Evolutionary conservation across 495 filamentous ascomycete species (phyloP).

Genomic region (Platismatia glauca): DNA sequence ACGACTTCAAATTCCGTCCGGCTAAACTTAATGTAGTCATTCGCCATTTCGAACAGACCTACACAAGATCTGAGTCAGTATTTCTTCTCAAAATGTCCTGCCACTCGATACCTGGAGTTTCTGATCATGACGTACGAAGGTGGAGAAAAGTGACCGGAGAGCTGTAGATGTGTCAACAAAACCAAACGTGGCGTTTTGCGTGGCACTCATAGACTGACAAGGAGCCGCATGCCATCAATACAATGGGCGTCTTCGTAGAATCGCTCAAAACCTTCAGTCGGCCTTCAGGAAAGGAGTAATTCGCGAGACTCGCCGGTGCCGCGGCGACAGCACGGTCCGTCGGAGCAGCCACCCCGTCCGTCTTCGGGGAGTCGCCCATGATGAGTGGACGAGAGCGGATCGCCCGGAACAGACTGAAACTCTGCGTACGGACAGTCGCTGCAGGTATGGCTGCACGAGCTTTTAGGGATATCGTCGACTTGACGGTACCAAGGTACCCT

Average conservation of each 20-base stretch:
- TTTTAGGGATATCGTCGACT: not conserved
- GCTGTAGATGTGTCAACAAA: not conserved
- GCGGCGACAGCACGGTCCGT: conserved; percentile 13
- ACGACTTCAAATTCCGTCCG: conserved; percentile 28
- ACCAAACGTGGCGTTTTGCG: conserved; percentile 47
- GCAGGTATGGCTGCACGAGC: not conserved
- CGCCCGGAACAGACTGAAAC: not conserved
- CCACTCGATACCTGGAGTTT: not conserved
- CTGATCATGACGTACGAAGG: not conserved
- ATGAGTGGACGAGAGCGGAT: not conserved
- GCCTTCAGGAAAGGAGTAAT: conserved; percentile 65
- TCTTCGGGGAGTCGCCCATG: not conserved
- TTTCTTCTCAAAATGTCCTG: not conserved
- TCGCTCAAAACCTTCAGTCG: conserved; percentile 62
- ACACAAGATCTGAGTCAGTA: not conserved
- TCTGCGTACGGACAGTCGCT: not conserved
- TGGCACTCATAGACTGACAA: conserved; percentile 76
- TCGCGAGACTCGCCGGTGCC: conserved; percentile 30
- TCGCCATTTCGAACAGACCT: conserved; percentile 39
- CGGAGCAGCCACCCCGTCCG: not conserved
- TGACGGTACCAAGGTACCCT: not conserved
- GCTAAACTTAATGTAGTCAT: conserved; percentile 18
- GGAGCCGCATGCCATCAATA: conserved; percentile 83
- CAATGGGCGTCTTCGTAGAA: conserved; percentile 62
- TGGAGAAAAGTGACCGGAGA: conserved; percentile 14